Conservation (phyloP, 768 basidiomycete species). For the Mycena alexandri region DNA sequence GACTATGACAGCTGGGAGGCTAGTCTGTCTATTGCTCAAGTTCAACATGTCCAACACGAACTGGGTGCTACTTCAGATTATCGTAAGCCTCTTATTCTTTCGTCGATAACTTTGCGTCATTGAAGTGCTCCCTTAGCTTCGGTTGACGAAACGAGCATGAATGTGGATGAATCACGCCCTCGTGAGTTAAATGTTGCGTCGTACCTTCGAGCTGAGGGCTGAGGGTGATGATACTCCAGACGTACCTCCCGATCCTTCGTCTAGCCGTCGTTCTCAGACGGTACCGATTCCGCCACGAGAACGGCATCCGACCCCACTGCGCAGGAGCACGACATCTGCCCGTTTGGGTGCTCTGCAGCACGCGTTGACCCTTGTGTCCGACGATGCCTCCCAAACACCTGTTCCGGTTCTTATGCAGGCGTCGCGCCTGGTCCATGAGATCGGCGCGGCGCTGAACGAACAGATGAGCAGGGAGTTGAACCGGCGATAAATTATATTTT, state of each 20-base stretch:
- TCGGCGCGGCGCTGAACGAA: constrained; percentile 61
- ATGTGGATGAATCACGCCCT: neutral
- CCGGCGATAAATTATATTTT: neutral
- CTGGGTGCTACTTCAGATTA: constrained; percentile 17
- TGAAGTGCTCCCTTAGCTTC: constrained; percentile 10
- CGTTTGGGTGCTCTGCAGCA: constrained; percentile 59
- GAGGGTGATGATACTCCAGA: neutral
- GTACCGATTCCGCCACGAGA: constrained; percentile 27
- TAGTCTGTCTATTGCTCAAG: constrained; percentile 35
- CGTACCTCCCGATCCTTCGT: neutral
- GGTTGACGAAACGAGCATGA: neutral
- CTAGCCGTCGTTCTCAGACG: constrained; percentile 22
- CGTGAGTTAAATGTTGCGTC: neutral
- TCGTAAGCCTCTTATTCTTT: constrained; percentile 1
- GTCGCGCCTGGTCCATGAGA: constrained; percentile 58
- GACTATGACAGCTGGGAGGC: constrained; percentile 50
- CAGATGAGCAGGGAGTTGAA: constrained; percentile 55
- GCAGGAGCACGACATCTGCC: constrained; percentile 54
- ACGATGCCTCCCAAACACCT: constrained; percentile 61
- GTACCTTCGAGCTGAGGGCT: neutral
- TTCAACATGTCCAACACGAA: constrained; percentile 26
- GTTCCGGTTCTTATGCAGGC: constrained; percentile 63
- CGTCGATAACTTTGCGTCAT: neutral
- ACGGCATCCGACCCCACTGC: constrained; percentile 41
- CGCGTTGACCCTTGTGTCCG: constrained; percentile 56